Evolutionary conservation across 2,329 filamentous ascomycete species (phyloP).

Genomic region (Ophiostoma tasmaniense): DNA sequence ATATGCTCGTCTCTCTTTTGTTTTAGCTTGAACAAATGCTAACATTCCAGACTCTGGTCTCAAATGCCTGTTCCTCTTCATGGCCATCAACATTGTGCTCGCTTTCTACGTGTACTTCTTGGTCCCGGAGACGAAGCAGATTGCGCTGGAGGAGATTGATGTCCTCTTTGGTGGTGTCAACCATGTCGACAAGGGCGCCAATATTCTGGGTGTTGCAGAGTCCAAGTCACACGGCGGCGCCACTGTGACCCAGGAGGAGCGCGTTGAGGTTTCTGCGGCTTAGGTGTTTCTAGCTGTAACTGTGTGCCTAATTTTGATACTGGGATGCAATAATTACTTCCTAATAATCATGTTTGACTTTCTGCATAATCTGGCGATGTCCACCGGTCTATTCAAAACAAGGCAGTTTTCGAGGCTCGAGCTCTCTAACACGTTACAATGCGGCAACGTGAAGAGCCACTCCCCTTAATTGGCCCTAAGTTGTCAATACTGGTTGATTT

Average conservation of each 20-base stretch:
- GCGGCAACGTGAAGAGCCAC: background rate
- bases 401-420: background rate
- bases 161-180: slow-evolving; percentile 47
- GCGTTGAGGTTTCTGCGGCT: background rate
- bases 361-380: background rate
- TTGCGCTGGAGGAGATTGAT: slow-evolving; percentile 49
- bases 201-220: slow-evolving; percentile 31
- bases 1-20: background rate
- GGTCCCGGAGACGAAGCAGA: slow-evolving; percentile 39
- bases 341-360: too few species aligned
- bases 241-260: slow-evolving; percentile 17
- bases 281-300: background rate
- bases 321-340: background rate
- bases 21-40: background rate
- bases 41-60: slow-evolving; percentile 26
- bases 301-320: background rate
- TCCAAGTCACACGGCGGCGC: slow-evolving; percentile 15
- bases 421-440: background rate
- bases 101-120: slow-evolving; percentile 38
- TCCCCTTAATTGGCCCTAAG: background rate
- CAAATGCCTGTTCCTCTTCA: slow-evolving; percentile 35
- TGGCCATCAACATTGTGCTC: slow-evolving; percentile 36
- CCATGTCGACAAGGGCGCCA: slow-evolving; percentile 45
- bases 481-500: background rate
- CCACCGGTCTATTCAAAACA: background rate